Percentiles rank a stretch among this genome's conserved stretches.
Evolutionary conservation across 2,329 filamentous ascomycete genomes (phyloP).

Genomic region (Pezizomycotina sp.): DNA sequence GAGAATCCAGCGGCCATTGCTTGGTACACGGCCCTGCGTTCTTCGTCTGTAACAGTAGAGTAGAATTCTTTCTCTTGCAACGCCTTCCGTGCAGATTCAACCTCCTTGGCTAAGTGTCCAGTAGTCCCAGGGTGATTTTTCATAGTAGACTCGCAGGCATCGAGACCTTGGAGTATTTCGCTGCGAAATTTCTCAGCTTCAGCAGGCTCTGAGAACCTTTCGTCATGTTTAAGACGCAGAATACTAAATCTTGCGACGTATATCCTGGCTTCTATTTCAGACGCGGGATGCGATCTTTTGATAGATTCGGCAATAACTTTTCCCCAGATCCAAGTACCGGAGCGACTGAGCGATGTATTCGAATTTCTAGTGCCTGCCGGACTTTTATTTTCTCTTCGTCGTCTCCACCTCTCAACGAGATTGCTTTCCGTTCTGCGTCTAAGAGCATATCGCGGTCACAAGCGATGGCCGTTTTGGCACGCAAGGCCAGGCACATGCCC

Average conservation of each 20-base stretch:
- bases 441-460: constrained; percentile 15
- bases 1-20: constrained; percentile 38
- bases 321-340: too few relatives aligned
- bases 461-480: not conserved
- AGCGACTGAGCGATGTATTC: too few relatives aligned
- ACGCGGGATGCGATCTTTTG: too few relatives aligned
- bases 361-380: too few relatives aligned
- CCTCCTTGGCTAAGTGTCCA: constrained; percentile 30
- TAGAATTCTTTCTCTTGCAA: constrained; percentile 36
- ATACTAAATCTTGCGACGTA: not conserved
- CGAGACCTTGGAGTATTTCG: constrained; percentile 12
- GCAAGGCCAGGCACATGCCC: constrained; percentile 12
- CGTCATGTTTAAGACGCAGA: not conserved
- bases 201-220: constrained; percentile 11
- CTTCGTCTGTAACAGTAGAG: constrained; percentile 33
- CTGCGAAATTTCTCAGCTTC: constrained; percentile 2
- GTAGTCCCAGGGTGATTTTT: constrained; percentile 22
- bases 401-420: not conserved
- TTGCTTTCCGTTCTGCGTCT: not conserved
- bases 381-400: too few relatives aligned
- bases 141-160: constrained; percentile 10
- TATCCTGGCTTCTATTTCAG: too few relatives aligned
- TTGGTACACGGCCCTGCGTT: constrained; percentile 35
- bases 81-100: constrained; percentile 34
- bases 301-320: too few relatives aligned